Percentiles rank a stretch among this genome's conserved stretches.
These are phyloP conservation scores for Solanum aculeatissimum DNA, from an alignment of 305 asterid genomes.

Conservation along the genomic window DNA sequence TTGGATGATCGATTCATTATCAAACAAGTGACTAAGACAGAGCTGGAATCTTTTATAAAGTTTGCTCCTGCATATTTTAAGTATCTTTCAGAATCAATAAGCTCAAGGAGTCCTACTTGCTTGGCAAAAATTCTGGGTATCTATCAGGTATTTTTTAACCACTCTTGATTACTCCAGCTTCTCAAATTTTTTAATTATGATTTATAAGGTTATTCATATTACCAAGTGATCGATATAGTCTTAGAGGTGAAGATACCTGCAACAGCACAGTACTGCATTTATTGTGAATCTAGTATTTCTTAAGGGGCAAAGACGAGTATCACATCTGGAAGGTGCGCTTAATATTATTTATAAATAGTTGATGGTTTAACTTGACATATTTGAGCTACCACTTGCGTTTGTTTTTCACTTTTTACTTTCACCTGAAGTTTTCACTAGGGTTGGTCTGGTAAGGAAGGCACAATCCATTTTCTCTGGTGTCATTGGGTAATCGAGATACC, in stretches of 20 bases:
- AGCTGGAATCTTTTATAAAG: conserved; percentile 90
- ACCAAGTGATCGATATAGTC: not conserved
- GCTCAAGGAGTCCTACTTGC: conserved; percentile 74
- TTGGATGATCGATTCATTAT: conserved; percentile 89
- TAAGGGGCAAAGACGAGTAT: not conserved
- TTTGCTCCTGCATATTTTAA: conserved; percentile 89
- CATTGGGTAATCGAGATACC: not conserved
- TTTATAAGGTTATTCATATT: not conserved
- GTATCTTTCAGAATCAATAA: conserved; percentile 68
- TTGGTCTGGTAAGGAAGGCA: not conserved
- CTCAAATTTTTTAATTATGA: not conserved
- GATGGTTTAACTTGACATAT: not conserved
- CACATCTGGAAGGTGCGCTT: not conserved
- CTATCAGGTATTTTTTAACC: conserved; percentile 57
- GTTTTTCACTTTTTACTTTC: not conserved
- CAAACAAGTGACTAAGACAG: conserved; percentile 97
- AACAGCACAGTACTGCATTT: not conserved
- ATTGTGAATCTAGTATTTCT: not conserved
- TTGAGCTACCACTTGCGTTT: not conserved
- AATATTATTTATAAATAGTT: not conserved
- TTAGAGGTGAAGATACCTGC: not conserved
- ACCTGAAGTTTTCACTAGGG: not conserved
- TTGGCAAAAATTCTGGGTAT: conserved; percentile 93
- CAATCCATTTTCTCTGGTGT: not conserved
- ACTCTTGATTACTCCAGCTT: not conserved